Conservation (phyloP, 2,329 filamentous ascomycete species). For the Xylariales sp. region DNA sequence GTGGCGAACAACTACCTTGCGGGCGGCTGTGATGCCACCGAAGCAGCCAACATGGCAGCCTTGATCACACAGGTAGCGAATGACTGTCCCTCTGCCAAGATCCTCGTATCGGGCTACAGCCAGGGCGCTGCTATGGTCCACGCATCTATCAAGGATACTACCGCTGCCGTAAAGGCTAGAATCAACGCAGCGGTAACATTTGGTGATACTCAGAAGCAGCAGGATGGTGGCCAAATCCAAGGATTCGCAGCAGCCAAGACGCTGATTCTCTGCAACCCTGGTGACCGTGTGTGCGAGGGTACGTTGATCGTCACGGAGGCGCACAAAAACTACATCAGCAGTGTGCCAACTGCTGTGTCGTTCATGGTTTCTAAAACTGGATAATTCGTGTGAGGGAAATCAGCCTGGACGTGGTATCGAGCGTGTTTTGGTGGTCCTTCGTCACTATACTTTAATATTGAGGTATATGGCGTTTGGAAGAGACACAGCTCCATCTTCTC, state of each 20-base stretch:
- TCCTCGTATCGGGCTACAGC: slow-evolving; percentile 31
- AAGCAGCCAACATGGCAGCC: slow-evolving; percentile 17
- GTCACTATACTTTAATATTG: too few relatives aligned
- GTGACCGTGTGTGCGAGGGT: slow-evolving; percentile 33
- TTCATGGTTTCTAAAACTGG: too few relatives aligned
- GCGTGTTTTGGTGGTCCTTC: too few relatives aligned
- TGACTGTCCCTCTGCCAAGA: not conserved
- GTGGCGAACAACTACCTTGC: slow-evolving; percentile 24
- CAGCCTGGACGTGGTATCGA: too few relatives aligned
- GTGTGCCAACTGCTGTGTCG: not conserved
- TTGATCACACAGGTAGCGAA: not conserved
- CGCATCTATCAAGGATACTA: slow-evolving; percentile 28
- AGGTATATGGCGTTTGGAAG: too few relatives aligned
- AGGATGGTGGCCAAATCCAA: slow-evolving; percentile 30
- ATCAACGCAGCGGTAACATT: slow-evolving; percentile 32
- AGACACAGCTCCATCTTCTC: too few relatives aligned
- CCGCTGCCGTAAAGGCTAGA: slow-evolving; percentile 16
- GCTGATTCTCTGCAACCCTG: slow-evolving; percentile 35
- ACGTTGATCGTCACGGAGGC: slow-evolving; percentile 28
- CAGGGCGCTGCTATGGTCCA: slow-evolving; percentile 35
- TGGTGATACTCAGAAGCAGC: slow-evolving; percentile 30
- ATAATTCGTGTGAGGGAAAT: too few relatives aligned
- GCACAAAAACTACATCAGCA: slow-evolving; percentile 31
- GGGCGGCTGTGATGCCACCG: slow-evolving; percentile 20
- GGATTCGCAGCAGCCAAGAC: slow-evolving; percentile 30